A percentile compares a stretch with the other conserved stretches of the same genome.
phyloP scores from a whole-genome alignment of 2,329 filamentous ascomycete species.

The Simplicillium sp. region DNA sequence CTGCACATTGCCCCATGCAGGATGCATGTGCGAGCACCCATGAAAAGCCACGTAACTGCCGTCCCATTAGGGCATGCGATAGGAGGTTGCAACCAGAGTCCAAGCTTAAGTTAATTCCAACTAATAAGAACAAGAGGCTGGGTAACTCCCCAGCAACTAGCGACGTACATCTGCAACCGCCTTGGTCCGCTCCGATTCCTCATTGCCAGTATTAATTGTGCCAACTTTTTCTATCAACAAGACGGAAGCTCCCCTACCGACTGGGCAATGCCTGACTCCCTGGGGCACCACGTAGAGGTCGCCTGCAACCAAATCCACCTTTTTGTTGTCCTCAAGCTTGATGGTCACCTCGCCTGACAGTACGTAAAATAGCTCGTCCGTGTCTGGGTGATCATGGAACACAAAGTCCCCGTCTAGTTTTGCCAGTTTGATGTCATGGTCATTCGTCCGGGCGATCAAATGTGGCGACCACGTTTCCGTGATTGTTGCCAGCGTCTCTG shows the following conservation, averaged over 20 bases:
- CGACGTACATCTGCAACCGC: no score
- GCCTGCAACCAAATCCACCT: slow-evolving; percentile 17
- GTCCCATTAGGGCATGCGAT: no score
- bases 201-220: slow-evolving; percentile 19
- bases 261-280: slow-evolving; percentile 25
- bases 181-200: no score
- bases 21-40: no score
- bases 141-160: no score
- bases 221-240: slow-evolving; percentile 27
- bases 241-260: slow-evolving; percentile 22
- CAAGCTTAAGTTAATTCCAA: no score
- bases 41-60: no score
- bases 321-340: slow-evolving; percentile 19
- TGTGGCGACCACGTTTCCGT: slow-evolving; percentile 19
- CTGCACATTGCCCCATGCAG: no score
- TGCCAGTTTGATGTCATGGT: slow-evolving; percentile 29
- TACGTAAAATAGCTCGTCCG: slow-evolving; percentile 30
- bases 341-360: slow-evolving; percentile 23
- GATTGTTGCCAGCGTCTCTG: slow-evolving; percentile 15
- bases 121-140: no score
- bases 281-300: slow-evolving; percentile 25
- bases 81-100: no score
- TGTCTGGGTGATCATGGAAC: slow-evolving; percentile 28
- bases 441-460: slow-evolving; percentile 22
- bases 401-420: slow-evolving; percentile 28